Evolutionary conservation across 805 yeast species (phyloP).

Genomic region (Pichia scutulata): DNA sequence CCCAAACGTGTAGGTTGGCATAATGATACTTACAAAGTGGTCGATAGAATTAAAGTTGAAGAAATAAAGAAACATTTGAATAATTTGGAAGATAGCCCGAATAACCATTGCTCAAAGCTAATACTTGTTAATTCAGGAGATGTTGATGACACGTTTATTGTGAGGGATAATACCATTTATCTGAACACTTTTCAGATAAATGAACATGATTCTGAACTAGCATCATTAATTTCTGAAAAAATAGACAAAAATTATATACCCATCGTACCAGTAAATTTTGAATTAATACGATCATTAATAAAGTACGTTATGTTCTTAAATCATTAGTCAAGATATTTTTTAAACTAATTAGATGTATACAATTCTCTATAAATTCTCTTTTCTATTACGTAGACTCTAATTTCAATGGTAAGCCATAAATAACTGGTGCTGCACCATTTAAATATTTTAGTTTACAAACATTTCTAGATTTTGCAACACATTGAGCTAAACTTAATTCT

Average conservation of each 20-base stretch:
- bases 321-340: neutral
- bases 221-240: neutral
- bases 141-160: neutral
- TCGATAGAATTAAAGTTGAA: neutral
- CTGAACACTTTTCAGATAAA: neutral
- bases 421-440: conserved; percentile 89
- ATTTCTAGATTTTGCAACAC: conserved; percentile 56
- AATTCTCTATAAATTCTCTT: neutral
- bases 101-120: neutral
- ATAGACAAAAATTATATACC: neutral
- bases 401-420: conserved; percentile 75
- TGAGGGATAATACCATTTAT: neutral
- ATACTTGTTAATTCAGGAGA: neutral
- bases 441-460: conserved; percentile 63
- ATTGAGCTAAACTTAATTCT: conserved; percentile 35
- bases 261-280: neutral
- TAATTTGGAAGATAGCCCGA: neutral
- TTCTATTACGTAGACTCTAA: neutral
- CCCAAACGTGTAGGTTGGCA: conserved; percentile 4
- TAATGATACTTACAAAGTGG: neutral
- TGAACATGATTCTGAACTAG: neutral
- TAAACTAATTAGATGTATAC: neutral
- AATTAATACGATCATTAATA: neutral
- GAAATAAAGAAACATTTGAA: neutral
- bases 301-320: neutral